Evolutionary conservation across 2,329 filamentous ascomycete genomes (phyloP), one percentile per base, ranked within the genome.

Genomic region (Epichloe coenophiala): DNA sequence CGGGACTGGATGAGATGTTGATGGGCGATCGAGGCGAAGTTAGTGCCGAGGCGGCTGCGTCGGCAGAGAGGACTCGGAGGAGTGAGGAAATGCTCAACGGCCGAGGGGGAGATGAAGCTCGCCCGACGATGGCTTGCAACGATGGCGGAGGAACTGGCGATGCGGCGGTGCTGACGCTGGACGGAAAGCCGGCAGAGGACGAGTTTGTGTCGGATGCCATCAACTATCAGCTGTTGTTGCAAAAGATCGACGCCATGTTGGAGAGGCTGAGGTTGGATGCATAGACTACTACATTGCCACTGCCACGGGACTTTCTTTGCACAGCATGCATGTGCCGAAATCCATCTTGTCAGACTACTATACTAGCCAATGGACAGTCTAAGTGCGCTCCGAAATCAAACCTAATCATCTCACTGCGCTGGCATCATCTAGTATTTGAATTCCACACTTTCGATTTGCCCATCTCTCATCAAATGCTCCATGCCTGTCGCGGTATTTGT

Each of bases 171-270:
- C 73, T 80, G 54, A 91, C 88, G 0, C 63, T 95, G 36, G 86
- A 94, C 59, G 89, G 88, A 1, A 77, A 85, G 53, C 68, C 85
- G 39, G 89, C 80, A 0, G 85, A 85, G 45, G 91, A 96, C 60
- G 90, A 95, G 66, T 95, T 95, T 63, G 80, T 77, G 12, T 84
- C 88, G 51, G 90, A 95, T 64, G 86, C 88, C 2, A 80, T 89
- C 61, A 94, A 96, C 62, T 95, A 95, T 64, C 80, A 91, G 65
- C 83, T 95, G 43, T 65, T 97, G 54, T 71, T 95, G 54, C 80
- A 79, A 9, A 95, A 95, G 75, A 88, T 97, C 56, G 90, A 97
- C 62, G 65, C 60, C 19, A 75, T 97, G 68, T 71, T 97, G 59
- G 86, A 90, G 49, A 76, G 73, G 43, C 71, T 96, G 53, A 83